Conservation (phyloP, 2,329 filamentous ascomycete species). For the Fusarium sp. region DNA sequence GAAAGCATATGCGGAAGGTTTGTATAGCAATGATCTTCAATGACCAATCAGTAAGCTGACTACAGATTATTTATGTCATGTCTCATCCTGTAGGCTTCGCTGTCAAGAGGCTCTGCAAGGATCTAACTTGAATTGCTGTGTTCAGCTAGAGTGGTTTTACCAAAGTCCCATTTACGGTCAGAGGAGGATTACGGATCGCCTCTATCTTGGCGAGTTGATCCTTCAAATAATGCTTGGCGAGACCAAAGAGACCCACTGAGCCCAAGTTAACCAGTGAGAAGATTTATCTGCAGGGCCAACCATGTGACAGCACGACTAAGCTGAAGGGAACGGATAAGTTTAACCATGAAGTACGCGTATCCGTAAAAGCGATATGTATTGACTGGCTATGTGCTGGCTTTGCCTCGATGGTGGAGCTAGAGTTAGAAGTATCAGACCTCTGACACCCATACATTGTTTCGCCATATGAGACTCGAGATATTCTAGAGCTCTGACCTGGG, state of each 20-base stretch:
- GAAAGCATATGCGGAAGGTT: neutral
- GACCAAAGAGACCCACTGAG: neutral
- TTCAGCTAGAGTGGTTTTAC: neutral
- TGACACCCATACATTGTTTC: too few species aligned
- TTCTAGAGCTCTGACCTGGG: too few species aligned
- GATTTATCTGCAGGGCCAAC: accelerated
- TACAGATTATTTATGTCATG: neutral
- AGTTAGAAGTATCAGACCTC: too few species aligned
- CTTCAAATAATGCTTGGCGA: neutral
- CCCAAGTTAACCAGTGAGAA: accelerated
- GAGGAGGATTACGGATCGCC: neutral
- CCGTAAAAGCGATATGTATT: neutral
- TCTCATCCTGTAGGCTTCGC: neutral
- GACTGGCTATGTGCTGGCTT: too few species aligned
- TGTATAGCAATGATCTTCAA: neutral
- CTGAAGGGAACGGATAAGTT: neutral
- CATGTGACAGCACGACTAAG: neutral
- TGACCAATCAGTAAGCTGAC: neutral
- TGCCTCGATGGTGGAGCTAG: too few species aligned
- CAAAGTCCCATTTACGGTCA: neutral
- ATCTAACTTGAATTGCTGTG: neutral
- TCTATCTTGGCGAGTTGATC: neutral
- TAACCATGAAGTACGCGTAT: too few species aligned
- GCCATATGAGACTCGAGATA: too few species aligned
- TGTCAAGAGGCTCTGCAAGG: neutral